Evolutionary conservation across 2,329 filamentous ascomycete genomes (phyloP).

Genomic region (Botrytis pseudocinerea): DNA sequence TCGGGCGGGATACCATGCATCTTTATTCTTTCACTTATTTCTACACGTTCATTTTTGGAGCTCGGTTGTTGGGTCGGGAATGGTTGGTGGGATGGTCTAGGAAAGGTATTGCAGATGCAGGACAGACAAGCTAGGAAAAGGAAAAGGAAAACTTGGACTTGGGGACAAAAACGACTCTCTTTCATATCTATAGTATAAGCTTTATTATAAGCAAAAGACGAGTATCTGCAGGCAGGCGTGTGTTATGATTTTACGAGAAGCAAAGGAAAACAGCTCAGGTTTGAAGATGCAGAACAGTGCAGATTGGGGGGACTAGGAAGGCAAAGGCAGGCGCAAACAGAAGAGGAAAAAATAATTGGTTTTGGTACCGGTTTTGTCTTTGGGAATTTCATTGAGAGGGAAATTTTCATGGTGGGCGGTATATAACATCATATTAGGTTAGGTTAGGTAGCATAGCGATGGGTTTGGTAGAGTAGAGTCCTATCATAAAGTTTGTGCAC

Average conservation of each 20-base stretch:
- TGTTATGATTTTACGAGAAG: conserved; percentile 5
- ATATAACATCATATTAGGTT: conserved; percentile 1
- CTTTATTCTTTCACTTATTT: not conserved
- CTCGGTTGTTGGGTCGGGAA: not conserved
- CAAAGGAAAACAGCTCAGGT: not conserved
- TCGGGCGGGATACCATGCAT: conserved; percentile 7
- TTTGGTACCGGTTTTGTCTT: not conserved
- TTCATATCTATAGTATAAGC: not conserved
- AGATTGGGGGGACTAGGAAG: not conserved
- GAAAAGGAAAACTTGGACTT: not conserved
- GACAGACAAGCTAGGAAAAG: not conserved
- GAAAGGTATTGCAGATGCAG: not conserved
- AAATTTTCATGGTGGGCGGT: not conserved
- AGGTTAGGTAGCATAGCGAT: conserved; percentile 7
- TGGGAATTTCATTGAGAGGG: not conserved
- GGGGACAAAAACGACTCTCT: not conserved
- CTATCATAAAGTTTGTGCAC: not conserved
- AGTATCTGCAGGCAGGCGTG: conserved; percentile 4
- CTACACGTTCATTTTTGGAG: not conserved
- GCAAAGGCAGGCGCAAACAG: conserved; percentile 4
- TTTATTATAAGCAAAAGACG: not conserved
- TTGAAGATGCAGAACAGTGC: not conserved
- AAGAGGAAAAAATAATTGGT: not conserved
- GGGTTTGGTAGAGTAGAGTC: not conserved
- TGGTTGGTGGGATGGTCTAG: not conserved